Percentiles rank a stretch among this genome's conserved stretches.
phyloP scores from a whole-genome alignment of 129 eudicot genomes.

The Pulicaria dysenterica region DNA sequence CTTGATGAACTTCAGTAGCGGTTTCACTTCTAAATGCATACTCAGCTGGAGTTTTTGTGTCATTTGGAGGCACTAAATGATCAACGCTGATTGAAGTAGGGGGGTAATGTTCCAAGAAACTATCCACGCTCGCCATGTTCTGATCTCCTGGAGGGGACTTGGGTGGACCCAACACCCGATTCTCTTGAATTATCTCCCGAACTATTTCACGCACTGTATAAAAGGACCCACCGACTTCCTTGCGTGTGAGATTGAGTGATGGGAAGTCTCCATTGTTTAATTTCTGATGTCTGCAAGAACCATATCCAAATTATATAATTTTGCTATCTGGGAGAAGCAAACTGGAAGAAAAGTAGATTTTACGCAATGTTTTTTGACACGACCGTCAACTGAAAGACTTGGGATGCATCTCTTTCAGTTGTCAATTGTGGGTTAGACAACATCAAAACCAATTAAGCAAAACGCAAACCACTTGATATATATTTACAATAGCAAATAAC shows the following conservation, averaged over 20 bases:
- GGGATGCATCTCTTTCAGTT: background rate
- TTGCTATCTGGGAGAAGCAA: background rate
- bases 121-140: slow-evolving; percentile 25
- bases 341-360: background rate
- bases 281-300: slow-evolving; percentile 67
- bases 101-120: slow-evolving; percentile 53
- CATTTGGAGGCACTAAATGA: slow-evolving; percentile 40
- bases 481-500: background rate
- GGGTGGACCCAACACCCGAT: slow-evolving; percentile 85
- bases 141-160: slow-evolving; percentile 54
- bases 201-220: slow-evolving; percentile 91
- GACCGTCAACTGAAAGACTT: background rate
- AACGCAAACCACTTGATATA: background rate
- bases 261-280: slow-evolving; percentile 79
- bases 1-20: slow-evolving; percentile 31
- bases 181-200: slow-evolving; percentile 91
- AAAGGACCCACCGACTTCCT: slow-evolving; percentile 98
- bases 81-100: slow-evolving; percentile 58
- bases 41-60: slow-evolving; percentile 26
- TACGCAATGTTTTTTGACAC: background rate
- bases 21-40: slow-evolving; percentile 21
- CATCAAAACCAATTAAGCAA: background rate
- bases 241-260: slow-evolving; percentile 84
- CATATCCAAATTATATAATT: slow-evolving; percentile 22
- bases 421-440: background rate